phyloP scores from a whole-genome alignment of 495 filamentous ascomycete genomes.

The Xanthoparmelia taractica region DNA sequence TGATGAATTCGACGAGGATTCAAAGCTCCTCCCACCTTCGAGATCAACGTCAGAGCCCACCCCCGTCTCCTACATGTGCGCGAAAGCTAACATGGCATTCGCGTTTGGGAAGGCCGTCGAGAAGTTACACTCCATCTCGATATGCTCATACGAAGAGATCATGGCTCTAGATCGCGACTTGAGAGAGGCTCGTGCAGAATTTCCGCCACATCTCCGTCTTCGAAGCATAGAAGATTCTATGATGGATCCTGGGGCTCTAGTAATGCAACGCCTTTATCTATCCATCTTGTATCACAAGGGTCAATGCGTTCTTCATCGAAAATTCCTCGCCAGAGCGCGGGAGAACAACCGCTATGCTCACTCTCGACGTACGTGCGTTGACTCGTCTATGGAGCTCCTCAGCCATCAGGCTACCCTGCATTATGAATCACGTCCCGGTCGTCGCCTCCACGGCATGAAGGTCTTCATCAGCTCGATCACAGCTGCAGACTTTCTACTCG shows the following conservation, averaged over 20 bases:
- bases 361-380: conserved; percentile 73
- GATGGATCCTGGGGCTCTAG: conserved; percentile 64
- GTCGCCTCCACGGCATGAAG: conserved; percentile 61
- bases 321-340: conserved; percentile 64
- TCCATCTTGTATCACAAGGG: conserved; percentile 79
- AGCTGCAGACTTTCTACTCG: conserved; percentile 74
- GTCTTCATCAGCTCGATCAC: conserved; percentile 74
- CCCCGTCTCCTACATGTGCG: conserved; percentile 80
- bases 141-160: conserved; percentile 67
- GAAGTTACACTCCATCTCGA: conserved; percentile 35
- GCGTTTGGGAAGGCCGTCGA: conserved; percentile 54
- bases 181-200: conserved; percentile 54
- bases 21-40: conserved; percentile 65
- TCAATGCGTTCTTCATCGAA: conserved; percentile 74
- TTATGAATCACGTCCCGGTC: conserved; percentile 63
- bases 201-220: conserved; percentile 64
- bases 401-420: conserved; percentile 68
- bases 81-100: conserved; percentile 60
- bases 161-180: conserved; percentile 66
- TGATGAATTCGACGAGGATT: conserved; percentile 81
- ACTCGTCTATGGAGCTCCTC: conserved; percentile 68
- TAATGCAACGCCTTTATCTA: conserved; percentile 74
- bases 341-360: conserved; percentile 68
- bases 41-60: conserved; percentile 72
- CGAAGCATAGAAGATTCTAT: conserved; percentile 64